Conservation (phyloP, 2,329 filamentous ascomycete genomes). For the Didymella sp. region DNA sequence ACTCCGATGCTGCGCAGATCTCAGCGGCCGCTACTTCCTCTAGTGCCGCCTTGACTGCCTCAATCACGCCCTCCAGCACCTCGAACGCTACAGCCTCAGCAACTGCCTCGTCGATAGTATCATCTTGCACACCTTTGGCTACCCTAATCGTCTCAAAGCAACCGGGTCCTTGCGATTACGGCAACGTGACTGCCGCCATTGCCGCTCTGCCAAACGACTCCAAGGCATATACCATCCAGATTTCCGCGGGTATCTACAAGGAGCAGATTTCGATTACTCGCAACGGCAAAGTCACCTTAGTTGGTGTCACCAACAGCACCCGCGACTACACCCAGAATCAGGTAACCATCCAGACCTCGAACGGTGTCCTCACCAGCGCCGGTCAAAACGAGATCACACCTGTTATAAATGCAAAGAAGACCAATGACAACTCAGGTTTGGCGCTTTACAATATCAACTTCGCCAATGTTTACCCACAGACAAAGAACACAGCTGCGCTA, state of each 20-base stretch:
- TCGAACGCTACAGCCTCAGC: conserved; percentile 21
- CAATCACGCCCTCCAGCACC: conserved; percentile 12
- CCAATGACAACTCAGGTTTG: conserved; percentile 25
- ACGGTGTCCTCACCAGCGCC: conserved; percentile 52
- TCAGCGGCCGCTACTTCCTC: conserved; percentile 16
- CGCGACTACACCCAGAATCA: conserved; percentile 50
- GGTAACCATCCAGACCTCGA: conserved; percentile 49
- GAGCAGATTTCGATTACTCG: conserved; percentile 54
- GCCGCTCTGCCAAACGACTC: conserved; percentile 54
- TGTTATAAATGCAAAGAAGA: conserved; percentile 56
- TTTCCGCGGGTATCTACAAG: conserved; percentile 52
- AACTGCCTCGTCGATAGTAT: conserved; percentile 5
- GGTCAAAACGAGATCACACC: conserved; percentile 55
- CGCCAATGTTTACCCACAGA: conserved; percentile 38
- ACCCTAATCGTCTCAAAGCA: conserved; percentile 43
- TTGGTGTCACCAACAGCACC: conserved; percentile 42
- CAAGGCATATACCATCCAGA: conserved; percentile 51
- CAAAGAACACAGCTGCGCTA: conserved; percentile 42
- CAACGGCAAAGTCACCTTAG: conserved; percentile 53
- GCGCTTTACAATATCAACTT: conserved; percentile 52
- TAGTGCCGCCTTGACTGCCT: not conserved
- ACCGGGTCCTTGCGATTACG: conserved; percentile 48
- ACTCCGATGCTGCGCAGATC: conserved; percentile 37
- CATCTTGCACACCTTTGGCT: conserved; percentile 39
- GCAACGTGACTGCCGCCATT: conserved; percentile 54